Conservation (phyloP, 768 basidiomycete species). For the Agaricus blazei region DNA sequence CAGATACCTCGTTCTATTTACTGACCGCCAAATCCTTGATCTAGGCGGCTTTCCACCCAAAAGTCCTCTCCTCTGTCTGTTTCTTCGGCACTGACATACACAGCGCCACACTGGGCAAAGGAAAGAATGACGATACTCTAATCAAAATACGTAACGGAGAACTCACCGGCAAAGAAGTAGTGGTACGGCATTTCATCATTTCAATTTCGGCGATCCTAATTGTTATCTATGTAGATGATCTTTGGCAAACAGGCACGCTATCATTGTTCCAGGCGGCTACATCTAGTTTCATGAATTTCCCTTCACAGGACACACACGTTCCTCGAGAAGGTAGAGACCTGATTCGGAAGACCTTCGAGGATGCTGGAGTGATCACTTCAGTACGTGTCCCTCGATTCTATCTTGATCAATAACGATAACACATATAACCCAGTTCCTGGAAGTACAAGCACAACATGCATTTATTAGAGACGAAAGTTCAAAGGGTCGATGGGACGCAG, state of each 20-base stretch:
- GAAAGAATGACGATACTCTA: conserved; percentile 80
- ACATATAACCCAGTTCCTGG: conserved; percentile 59
- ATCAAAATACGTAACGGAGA: conserved; percentile 69
- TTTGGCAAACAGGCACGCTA: conserved; percentile 83
- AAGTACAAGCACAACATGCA: conserved; percentile 96
- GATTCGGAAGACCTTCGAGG: conserved; percentile 79
- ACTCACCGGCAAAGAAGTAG: conserved; percentile 72
- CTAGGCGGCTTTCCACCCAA: conserved; percentile 84
- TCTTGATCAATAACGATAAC: background rate
- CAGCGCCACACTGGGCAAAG: conserved; percentile 78
- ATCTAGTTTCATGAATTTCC: background rate
- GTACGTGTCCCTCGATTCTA: conserved; percentile 35
- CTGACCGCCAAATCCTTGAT: background rate
- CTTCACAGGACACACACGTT: conserved; percentile 80
- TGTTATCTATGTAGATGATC: conserved; percentile 58
- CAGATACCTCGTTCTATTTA: background rate
- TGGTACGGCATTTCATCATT: conserved; percentile 42
- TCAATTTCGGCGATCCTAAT: background rate
- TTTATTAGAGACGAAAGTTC: conserved; percentile 91
- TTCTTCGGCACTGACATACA: conserved; percentile 97
- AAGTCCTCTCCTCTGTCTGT: conserved; percentile 81
- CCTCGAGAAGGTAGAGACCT: conserved; percentile 82
- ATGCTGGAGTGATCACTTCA: conserved; percentile 65
- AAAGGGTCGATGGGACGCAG: conserved; percentile 96
- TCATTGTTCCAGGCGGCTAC: background rate